Conservation (phyloP, 306 rosid genomes). For the Acacia melanoxylon region DNA sequence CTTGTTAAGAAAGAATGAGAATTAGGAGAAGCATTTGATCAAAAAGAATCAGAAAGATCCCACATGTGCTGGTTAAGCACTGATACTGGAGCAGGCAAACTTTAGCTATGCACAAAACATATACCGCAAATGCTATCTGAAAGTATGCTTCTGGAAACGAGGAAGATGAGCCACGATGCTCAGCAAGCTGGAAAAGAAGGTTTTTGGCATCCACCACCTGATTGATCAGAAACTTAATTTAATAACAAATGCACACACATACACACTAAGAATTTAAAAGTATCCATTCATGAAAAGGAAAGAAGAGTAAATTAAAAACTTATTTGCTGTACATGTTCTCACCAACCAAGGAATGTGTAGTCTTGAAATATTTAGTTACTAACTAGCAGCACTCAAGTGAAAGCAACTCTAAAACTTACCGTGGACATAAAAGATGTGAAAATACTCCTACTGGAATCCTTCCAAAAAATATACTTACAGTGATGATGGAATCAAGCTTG, state of each 20-base stretch:
- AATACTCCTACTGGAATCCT: neutral
- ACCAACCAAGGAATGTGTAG: constrained; percentile 9
- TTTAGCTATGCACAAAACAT: constrained; percentile 7
- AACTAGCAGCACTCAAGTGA: constrained; percentile 3
- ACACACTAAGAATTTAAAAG: neutral
- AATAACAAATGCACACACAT: neutral
- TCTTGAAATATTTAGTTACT: neutral
- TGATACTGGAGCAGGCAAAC: neutral
- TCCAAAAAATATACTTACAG: constrained; percentile 52
- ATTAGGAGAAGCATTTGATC: neutral
- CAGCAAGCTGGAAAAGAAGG: constrained; percentile 70
- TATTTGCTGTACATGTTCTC: constrained; percentile 2
- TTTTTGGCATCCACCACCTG: constrained; percentile 95
- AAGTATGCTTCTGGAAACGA: constrained; percentile 84
- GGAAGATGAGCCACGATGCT: constrained; percentile 62
- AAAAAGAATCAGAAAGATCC: neutral
- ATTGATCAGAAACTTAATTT: constrained; percentile 30
- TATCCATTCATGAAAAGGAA: neutral
- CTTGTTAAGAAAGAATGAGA: constrained; percentile 10
- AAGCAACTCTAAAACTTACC: constrained; percentile 1
- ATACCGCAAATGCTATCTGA: constrained; percentile 96
- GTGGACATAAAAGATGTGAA: neutral
- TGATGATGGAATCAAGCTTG: constrained; percentile 88
- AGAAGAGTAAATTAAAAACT: neutral
- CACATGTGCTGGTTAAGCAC: neutral